Evolutionary conservation across 2,329 filamentous ascomycete genomes (phyloP).

Genomic region (Dactylonectria macrodidyma): DNA sequence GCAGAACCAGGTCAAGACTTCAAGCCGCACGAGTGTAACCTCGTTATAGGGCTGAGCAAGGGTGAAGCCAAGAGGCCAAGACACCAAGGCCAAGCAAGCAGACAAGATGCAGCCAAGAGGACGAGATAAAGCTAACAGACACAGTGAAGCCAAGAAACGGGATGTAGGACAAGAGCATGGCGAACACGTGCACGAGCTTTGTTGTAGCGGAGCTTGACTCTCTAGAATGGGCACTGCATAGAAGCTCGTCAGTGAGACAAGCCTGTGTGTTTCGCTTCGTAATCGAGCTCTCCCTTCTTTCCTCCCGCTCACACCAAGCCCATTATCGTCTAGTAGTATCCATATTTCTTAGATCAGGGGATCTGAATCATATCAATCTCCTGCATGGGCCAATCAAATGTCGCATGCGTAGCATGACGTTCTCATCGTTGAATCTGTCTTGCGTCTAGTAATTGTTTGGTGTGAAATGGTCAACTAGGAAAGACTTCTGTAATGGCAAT

Average conservation of each 20-base stretch:
- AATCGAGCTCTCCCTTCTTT: background rate
- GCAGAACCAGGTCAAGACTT: constrained; percentile 14
- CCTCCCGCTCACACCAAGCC: constrained; percentile 10
- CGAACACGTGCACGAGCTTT: background rate
- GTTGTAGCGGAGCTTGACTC: constrained; percentile 4
- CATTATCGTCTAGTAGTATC: constrained; percentile 17
- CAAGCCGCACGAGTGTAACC: background rate
- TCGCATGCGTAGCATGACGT: too few species aligned
- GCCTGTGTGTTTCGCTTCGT: too few species aligned
- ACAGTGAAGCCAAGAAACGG: background rate
- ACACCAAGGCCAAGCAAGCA: too few species aligned
- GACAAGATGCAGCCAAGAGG: background rate
- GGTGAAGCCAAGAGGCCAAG: background rate
- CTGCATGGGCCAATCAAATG: constrained; percentile 8
- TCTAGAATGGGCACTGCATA: too few species aligned
- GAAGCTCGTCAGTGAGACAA: too few species aligned
- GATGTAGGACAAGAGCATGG: background rate
- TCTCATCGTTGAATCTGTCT: background rate
- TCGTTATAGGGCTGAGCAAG: constrained; percentile 13
- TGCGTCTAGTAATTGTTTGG: background rate
- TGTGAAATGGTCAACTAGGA: too few species aligned
- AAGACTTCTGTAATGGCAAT: background rate
- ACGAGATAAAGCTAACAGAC: background rate
- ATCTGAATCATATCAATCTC: background rate
- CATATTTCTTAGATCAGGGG: constrained; percentile 1